Base-by-base conservation (phyloP, 345 rosid species). In the Brassica nigra region DNA sequence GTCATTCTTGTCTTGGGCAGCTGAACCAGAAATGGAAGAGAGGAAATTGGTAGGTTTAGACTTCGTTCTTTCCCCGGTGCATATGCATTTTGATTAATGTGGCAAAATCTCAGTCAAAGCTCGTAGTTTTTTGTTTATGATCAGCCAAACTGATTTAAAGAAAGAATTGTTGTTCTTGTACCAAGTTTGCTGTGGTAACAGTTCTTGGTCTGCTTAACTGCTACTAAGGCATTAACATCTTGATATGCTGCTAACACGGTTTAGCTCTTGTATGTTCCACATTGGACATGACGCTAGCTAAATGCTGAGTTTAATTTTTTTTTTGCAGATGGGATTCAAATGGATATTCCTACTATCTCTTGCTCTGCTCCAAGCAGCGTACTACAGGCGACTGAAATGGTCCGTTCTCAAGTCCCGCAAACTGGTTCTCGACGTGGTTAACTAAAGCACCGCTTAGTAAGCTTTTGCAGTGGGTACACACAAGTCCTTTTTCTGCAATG, bases 21-120 rank as follows among this genome's bases (percentile, higher is more conserved):
- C 99, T 30, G 98, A 95, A 80, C 99, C 98, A 11, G 99, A 95
- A 86, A 95, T 95, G 99, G 99, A 95, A 84, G 99, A 95, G 80
- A 88, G 99, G 82, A 95, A 95, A 81, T 80, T 95, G 93, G 99
- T 95, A 87, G 23, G n/a, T n/a, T n/a, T n/a, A n/a, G n/a, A n/a
- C n/a, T n/a, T n/a, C n/a, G n/a, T n/a, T n/a, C n/a, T n/a, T n/a
- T n/a, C n/a, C n/a, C n/a, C n/a, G n/a, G n/a, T 39, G 61, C 52
- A 30, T 47, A 42, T 42, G 15, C 34, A 66, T 78, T 71, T 16
- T 58, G 2, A 10, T 47, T 27, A 34, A 23, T 10, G 42, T 4
- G 49, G 44, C 29, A 57, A 16, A 71, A 5, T 20, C 52, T 70
- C 8, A 3, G 33, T 72, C 42, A 3, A n/a, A 33, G 71, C 34